Conservation (phyloP, 1,139 yeast genomes). For the Ogataea hybrid region DNA sequence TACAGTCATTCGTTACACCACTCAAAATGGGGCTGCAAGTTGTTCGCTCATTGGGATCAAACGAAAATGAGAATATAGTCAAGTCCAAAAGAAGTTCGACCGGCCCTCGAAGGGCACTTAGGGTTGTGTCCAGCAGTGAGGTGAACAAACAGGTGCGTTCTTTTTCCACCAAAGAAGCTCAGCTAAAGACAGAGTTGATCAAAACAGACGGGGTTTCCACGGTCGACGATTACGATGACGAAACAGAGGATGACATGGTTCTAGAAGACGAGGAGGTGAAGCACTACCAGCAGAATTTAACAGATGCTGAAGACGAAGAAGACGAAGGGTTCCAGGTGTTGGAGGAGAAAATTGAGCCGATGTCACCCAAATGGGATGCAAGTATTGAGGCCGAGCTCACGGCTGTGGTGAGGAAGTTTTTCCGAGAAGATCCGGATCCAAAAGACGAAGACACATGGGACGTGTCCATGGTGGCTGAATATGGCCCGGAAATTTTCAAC, state of each 20-base stretch:
- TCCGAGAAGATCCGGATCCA: slow-evolving; percentile 58
- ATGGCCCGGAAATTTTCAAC: slow-evolving; percentile 86
- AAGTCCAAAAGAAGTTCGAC: slow-evolving; percentile 10
- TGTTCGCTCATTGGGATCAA: slow-evolving; percentile 7
- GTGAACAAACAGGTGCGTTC: slow-evolving; percentile 17
- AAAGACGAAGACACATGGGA: slow-evolving; percentile 91
- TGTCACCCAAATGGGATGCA: slow-evolving; percentile 52
- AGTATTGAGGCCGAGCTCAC: slow-evolving; percentile 47
- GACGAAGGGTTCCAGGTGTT: slow-evolving; percentile 24
- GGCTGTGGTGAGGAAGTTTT: slow-evolving; percentile 46
- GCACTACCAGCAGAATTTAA: slow-evolving; percentile 3
- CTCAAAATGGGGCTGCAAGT: slow-evolving; percentile 4
- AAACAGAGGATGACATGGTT: slow-evolving; percentile 23
- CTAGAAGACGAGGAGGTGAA: slow-evolving; percentile 23
- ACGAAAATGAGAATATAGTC: slow-evolving; percentile 10
- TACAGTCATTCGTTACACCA: slow-evolving; percentile 15
- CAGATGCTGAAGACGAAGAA: slow-evolving; percentile 30
- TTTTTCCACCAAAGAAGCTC: slow-evolving; percentile 14
- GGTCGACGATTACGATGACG: slow-evolving; percentile 22
- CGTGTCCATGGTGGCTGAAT: slow-evolving; percentile 92
- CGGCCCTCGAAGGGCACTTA: slow-evolving; percentile 16
- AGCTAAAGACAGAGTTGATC: neutral
- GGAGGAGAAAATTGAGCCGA: slow-evolving; percentile 36
- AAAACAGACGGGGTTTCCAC: neutral
- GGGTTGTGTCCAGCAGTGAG: slow-evolving; percentile 17